Percentiles rank a stretch among this genome's conserved stretches.
Conservation (phyloP, 2,329 filamentous ascomycete genomes). For the Cytospora schulzeri region DNA sequence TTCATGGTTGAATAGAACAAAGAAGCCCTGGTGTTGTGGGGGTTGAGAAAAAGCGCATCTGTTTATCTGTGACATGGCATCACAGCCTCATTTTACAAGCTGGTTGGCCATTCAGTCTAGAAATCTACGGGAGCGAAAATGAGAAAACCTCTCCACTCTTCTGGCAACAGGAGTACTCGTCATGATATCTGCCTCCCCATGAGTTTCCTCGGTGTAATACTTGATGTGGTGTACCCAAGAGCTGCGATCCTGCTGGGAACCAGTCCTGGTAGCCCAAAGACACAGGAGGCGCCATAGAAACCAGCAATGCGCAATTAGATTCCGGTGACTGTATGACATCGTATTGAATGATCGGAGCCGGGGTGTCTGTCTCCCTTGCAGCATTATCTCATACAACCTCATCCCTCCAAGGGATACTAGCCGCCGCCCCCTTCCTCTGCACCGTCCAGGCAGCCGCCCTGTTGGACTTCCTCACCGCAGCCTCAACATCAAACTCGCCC, state of each 20-base stretch:
- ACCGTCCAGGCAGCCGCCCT: constrained; percentile 67
- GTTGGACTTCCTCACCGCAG: constrained; percentile 63
- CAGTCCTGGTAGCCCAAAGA: neutral
- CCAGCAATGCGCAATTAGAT: neutral
- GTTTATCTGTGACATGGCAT: neutral
- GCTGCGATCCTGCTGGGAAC: no score
- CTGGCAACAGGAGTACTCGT: neutral
- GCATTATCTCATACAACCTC: constrained; percentile 37
- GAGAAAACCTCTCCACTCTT: constrained; percentile 19
- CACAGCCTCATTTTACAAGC: neutral
- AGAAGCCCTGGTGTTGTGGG: neutral
- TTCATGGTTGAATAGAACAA: constrained; percentile 22
- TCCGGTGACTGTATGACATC: neutral
- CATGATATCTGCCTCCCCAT: neutral
- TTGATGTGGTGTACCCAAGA: neutral
- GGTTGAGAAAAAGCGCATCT: neutral
- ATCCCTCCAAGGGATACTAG: constrained; percentile 66
- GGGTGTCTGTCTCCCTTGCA: neutral
- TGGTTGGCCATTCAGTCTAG: neutral
- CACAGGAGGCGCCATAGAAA: neutral
- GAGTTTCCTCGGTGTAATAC: neutral
- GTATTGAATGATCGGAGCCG: neutral
- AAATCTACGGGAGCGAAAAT: constrained; percentile 12
- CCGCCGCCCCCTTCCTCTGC: constrained; percentile 65
- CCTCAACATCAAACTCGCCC: constrained; percentile 54